phyloP scores from a whole-genome alignment of 2,329 filamentous ascomycete species.

The Colletotrichum musae region DNA sequence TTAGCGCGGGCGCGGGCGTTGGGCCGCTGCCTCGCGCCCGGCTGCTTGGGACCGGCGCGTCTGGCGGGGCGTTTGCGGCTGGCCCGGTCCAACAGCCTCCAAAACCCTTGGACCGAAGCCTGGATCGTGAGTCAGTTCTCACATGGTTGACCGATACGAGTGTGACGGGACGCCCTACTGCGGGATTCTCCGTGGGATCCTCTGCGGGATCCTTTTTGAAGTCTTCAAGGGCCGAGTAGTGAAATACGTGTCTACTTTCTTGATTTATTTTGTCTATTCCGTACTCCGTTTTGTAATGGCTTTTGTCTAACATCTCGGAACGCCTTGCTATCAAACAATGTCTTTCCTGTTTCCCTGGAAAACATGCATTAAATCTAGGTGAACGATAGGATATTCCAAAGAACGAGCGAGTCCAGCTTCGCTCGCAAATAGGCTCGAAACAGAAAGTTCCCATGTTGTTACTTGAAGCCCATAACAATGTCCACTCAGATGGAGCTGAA shows the following conservation, averaged over 20 bases:
- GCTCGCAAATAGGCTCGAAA: no score
- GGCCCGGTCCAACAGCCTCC: slow-evolving; percentile 3
- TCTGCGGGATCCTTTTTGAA: slow-evolving; percentile 2
- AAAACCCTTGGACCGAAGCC: slow-evolving; percentile 18
- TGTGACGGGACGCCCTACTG: neutral
- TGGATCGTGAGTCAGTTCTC: slow-evolving; percentile 28
- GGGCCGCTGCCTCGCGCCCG: slow-evolving; percentile 13
- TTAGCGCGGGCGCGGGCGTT: slow-evolving; percentile 13
- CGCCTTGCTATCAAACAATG: no score
- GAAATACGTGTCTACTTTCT: neutral
- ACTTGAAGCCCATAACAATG: no score
- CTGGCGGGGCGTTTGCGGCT: slow-evolving; percentile 25
- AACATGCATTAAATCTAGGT: no score
- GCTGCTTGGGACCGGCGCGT: slow-evolving; percentile 28
- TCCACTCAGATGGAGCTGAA: slow-evolving; percentile 2
- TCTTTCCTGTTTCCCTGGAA: no score
- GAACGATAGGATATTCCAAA: no score
- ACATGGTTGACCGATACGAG: neutral
- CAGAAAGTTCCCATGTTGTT: no score
- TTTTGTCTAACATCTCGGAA: neutral
- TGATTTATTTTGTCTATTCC: slow-evolving; percentile 5
- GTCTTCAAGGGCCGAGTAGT: neutral
- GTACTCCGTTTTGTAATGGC: neutral
- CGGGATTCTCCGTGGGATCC: no score
- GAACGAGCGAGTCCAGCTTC: no score